These are phyloP conservation scores for Juncus inflexus DNA, from an alignment of 176 grass and related monocot species.

Conservation along the genomic window DNA sequence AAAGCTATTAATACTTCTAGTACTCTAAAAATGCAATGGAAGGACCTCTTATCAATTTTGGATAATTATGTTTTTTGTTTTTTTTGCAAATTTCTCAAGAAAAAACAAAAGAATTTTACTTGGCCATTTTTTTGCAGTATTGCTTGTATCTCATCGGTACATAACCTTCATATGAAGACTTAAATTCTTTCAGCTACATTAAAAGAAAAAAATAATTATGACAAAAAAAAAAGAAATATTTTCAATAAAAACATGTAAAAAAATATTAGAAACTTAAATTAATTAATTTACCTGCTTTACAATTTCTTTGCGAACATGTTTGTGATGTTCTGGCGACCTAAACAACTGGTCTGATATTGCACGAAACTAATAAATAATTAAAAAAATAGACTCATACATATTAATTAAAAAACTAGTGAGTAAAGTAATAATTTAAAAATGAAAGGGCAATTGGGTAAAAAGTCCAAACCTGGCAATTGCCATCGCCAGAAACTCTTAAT, in stretches of 20 bases:
- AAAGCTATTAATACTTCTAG: too few relatives aligned
- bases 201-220: slow-evolving; percentile 27
- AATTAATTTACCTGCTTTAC: slow-evolving; percentile 74
- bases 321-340: slow-evolving; percentile 81
- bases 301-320: slow-evolving; percentile 89
- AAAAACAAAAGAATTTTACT: slow-evolving; percentile 45
- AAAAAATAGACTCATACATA: slow-evolving; percentile 17
- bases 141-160: slow-evolving; percentile 97
- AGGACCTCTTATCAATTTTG: too few relatives aligned
- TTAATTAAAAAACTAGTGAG: neutral
- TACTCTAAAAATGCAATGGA: too few relatives aligned
- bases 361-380: slow-evolving; percentile 60
- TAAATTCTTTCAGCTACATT: slow-evolving; percentile 82
- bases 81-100: neutral
- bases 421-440: slow-evolving; percentile 1
- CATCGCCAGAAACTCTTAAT: slow-evolving; percentile 87
- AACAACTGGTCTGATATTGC: slow-evolving; percentile 96
- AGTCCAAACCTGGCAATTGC: slow-evolving; percentile 83
- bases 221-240: slow-evolving; percentile 16
- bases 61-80: too few relatives aligned
- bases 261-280: neutral
- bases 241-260: neutral
- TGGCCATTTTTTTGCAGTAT: slow-evolving; percentile 97
- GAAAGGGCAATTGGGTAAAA: slow-evolving; percentile 1
- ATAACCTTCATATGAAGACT: slow-evolving; percentile 77